These are phyloP conservation scores for Rhizophagus prolifer DNA, from an alignment of 192 early-diverging fungal species.

Conservation along the genomic window DNA sequence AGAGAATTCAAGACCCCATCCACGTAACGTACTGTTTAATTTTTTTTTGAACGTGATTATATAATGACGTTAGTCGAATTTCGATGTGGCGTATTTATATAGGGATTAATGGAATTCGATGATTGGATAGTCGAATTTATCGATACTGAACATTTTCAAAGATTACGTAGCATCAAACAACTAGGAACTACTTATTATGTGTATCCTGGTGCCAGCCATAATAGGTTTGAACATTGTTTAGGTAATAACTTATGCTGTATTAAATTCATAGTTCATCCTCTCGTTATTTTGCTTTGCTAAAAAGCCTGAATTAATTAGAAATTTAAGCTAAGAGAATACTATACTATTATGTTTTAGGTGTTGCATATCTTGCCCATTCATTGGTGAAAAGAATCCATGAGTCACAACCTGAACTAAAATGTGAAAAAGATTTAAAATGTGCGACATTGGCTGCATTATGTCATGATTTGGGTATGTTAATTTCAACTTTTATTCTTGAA, in stretches of 20 bases:
- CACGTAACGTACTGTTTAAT: no score
- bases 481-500: not conserved
- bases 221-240: conserved; percentile 93
- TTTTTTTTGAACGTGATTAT: no score
- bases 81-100: not conserved
- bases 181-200: conserved; percentile 88
- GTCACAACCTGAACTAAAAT: conserved; percentile 79
- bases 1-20: no score
- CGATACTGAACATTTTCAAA: conserved; percentile 95
- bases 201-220: conserved; percentile 90
- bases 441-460: conserved; percentile 88
- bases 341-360: conserved; percentile 53
- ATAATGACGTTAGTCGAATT: no score
- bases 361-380: conserved; percentile 74
- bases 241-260: conserved; percentile 24
- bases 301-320: not conserved
- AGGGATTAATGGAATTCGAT: conserved; percentile 78
- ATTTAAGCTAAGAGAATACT: not conserved
- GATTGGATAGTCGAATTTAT: conserved; percentile 65
- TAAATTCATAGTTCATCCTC: no score
- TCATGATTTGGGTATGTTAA: conserved; percentile 79
- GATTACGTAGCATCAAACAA: conserved; percentile 89
- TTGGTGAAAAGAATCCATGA: conserved; percentile 70
- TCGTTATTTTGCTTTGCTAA: no score
- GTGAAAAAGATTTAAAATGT: conserved; percentile 76